Base-by-base conservation (phyloP, 805 yeast species). In the Saccharomyces jurei region DNA sequence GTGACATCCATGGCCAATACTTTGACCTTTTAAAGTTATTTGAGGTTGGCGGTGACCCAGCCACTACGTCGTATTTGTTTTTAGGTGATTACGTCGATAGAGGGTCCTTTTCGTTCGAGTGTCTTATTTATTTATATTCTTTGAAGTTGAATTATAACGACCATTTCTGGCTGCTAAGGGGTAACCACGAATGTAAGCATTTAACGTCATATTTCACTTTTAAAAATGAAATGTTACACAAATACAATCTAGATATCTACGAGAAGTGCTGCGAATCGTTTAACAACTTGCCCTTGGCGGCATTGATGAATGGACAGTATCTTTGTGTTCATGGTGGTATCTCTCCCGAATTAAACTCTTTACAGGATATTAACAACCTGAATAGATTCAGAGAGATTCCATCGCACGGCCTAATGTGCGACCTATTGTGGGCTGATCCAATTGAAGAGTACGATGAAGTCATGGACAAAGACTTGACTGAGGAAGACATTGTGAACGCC, bases 291-390 rank as follows among this genome's bases (percentile, higher is more conserved):
- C 98, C 98, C 5, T 77, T 92, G 60, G 96, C 95, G 1, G 98
- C 97, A 0, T 76, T 92, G 27, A 87, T 92, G 92, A 91, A 90
- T 73, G 83, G 83, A 58, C 97, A 92, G 71, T 92, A 91, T 63
- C 86, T 92, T 67, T 92, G 98, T 71, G 96, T 90, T 52, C 99
- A 92, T 68, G 99, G 98, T 52, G 98, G 98, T 13, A 76, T 92
- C 11, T 88, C 96, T 9, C 97, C 96, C 4, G 94, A 89, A 52
- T 74, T 92, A 59, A 79, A 77, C 53, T 73, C 84, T 1, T 74
- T 89, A 44, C 82, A 82, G 49, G 97, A 90, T 66, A 72, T 92
- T 32, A 77, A 78, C 30, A 75, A 72, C 41, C 73, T 92, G 44
- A 82, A 91, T 71, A 78, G 99, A 60, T 92, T 91, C 73, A 77